Percentiles rank a stretch among this genome's conserved stretches.
These are phyloP conservation scores for Pseudozyma tsukubaensis DNA, from an alignment of 1,284 basidiomycete genomes.

Conservation along the genomic window DNA sequence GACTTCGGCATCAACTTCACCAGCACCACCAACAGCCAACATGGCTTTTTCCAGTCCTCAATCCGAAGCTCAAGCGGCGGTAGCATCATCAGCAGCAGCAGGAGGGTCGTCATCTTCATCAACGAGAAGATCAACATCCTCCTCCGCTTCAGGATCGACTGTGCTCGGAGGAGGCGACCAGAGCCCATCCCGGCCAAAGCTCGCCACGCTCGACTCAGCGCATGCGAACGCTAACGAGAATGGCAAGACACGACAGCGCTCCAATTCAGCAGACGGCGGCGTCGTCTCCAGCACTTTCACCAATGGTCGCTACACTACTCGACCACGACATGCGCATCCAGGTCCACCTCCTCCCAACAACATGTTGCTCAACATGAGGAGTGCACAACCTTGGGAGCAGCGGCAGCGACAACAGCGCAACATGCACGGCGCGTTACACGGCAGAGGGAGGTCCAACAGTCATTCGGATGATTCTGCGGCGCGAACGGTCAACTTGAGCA, in stretches of 20 bases:
- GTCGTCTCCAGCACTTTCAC: slow-evolving; percentile 15
- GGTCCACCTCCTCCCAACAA: slow-evolving; percentile 21
- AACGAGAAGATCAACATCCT: slow-evolving; percentile 5
- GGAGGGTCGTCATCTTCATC: slow-evolving; percentile 9
- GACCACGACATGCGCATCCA: slow-evolving; percentile 41
- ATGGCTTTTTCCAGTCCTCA: slow-evolving; percentile 8
- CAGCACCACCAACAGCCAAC: slow-evolving; percentile 1
- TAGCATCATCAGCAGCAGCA: neutral
- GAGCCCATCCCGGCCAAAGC: slow-evolving; percentile 11
- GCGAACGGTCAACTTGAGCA: slow-evolving; percentile 10
- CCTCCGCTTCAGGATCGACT: slow-evolving; percentile 13
- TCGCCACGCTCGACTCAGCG: slow-evolving; percentile 1
- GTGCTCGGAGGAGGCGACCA: slow-evolving; percentile 9
- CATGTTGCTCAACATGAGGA: slow-evolving; percentile 20
- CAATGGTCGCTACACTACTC: slow-evolving; percentile 20
- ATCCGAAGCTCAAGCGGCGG: neutral
- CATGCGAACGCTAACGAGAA: slow-evolving; percentile 3
- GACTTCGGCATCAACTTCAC: neutral
- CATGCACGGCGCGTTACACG: neutral
- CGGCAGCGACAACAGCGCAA: neutral
- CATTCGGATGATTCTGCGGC: slow-evolving; percentile 18
- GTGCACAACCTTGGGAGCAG: slow-evolving; percentile 14
- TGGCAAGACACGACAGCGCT: slow-evolving; percentile 12
- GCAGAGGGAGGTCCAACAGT: slow-evolving; percentile 20
- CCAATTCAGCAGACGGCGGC: slow-evolving; percentile 32